phyloP scores from a whole-genome alignment of 179 eudicot genomes.

The Sideroxylon spinosum region DNA sequence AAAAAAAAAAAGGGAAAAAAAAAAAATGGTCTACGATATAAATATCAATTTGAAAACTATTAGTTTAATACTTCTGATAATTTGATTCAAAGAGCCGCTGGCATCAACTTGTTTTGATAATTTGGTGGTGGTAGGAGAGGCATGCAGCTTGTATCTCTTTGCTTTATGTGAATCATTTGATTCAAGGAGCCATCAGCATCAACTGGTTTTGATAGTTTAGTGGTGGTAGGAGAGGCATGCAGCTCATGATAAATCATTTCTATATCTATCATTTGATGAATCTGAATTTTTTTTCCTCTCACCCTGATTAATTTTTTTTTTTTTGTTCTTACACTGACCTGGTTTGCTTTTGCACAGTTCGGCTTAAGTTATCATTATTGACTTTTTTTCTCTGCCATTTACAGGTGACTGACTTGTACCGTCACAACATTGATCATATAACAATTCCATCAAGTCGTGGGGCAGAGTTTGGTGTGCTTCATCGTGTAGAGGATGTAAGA shows the following conservation, averaged over 20 bases:
- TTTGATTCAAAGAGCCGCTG: background rate
- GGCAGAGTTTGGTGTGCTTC: constrained; percentile 62
- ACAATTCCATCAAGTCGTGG: constrained; percentile 80
- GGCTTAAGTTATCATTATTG: background rate
- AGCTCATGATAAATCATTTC: too few relatives aligned
- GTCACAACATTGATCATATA: constrained; percentile 92
- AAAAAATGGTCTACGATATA: too few relatives aligned
- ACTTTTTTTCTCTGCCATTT: background rate
- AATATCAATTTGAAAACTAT: too few relatives aligned
- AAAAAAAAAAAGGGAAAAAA: too few relatives aligned
- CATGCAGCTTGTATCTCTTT: too few relatives aligned
- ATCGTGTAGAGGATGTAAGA: constrained; percentile 92
- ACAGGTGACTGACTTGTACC: constrained; percentile 89
- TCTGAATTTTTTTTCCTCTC: too few relatives aligned
- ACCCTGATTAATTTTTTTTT: too few relatives aligned
- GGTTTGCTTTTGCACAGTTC: background rate
- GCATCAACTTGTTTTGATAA: background rate
- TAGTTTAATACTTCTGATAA: background rate
- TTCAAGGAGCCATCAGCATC: background rate
- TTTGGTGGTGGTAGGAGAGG: background rate
- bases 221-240: background rate
- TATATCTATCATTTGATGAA: too few relatives aligned
- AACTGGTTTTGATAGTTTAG: background rate
- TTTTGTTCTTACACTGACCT: background rate
- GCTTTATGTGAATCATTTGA: background rate